Percentiles rank a stretch among this genome's conserved stretches.
Conservation (phyloP, 2,329 filamentous ascomycete genomes). For the Trichophyton verrucosum region DNA sequence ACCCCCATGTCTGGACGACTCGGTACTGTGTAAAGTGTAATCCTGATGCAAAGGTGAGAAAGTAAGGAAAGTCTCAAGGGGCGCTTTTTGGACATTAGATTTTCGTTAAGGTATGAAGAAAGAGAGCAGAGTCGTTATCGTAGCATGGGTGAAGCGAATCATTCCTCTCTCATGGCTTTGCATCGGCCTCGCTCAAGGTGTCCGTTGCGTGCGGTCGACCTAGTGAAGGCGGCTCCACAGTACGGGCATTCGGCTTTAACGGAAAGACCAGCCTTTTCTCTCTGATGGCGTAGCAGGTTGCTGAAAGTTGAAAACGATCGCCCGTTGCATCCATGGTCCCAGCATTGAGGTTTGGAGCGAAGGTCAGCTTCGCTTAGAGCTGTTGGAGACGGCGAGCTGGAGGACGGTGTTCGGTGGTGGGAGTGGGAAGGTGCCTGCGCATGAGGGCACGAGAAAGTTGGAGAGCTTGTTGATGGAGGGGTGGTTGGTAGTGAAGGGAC, state of each 20-base stretch:
- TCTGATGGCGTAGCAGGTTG: conserved; percentile 82
- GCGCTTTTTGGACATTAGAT: not conserved
- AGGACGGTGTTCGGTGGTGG: conserved; percentile 9
- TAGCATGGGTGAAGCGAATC: not conserved
- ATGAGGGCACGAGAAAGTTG: not conserved
- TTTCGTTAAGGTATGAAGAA: not conserved
- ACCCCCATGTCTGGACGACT: not conserved
- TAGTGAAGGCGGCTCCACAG: conserved; percentile 85
- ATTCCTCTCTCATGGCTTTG: conserved; percentile 42
- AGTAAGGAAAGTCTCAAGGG: not conserved
- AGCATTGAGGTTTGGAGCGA: conserved; percentile 87
- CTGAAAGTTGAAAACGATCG: conserved; percentile 93
- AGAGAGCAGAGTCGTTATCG: not conserved
- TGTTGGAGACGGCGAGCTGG: conserved; percentile 12
- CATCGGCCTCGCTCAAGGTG: conserved; percentile 83
- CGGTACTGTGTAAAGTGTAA: not conserved
- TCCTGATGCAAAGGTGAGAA: not conserved
- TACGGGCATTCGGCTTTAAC: conserved; percentile 80
- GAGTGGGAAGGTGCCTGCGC: not conserved
- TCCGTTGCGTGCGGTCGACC: conserved; percentile 77
- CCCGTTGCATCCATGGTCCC: conserved; percentile 94
- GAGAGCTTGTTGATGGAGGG: not conserved
- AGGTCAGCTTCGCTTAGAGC: conserved; percentile 57
- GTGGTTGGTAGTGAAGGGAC: conserved; percentile 1
- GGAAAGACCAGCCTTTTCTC: conserved; percentile 86